Base-by-base conservation (phyloP, 768 basidiomycete species). In the Lactarius indigo region DNA sequence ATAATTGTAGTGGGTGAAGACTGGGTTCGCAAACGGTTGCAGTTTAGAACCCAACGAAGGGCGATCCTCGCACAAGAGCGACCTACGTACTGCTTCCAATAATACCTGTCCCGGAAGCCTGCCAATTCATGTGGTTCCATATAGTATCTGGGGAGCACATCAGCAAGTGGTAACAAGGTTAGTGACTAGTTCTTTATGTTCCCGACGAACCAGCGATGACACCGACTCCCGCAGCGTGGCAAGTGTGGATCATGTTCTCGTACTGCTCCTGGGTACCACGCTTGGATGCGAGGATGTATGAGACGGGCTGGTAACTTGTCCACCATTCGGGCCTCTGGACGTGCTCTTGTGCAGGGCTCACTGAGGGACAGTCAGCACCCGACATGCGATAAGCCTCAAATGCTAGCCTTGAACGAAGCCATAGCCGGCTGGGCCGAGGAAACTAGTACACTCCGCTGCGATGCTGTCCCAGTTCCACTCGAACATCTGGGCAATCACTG, bases 221-320 rank as follows among this genome's bases (percentile, higher is more conserved):
- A 15, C 70, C 66, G 37, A 82, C 80, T 52, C 80, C 79, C 0
- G 77, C 78, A 17, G 65, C 68, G 59, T 80, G 76, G 68, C 81
- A 81, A 12, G 79, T 73, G 9, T 68, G 57, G 52, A 81, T 72
- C 80, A 82, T 81, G 57, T 74, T 75, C 28, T 74, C 67, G 68
- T 74, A 88, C 66, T 88, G 85, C 4, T 73, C 65, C 15, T 85
- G 80, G 68, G 84, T 79, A 5, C 88, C 89, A 1, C 87, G 84
- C 73, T 89, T 90, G 0, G 87, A 88, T 2, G 81, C 85, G 59
- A 89, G 72, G 15, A 65, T 87, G 72, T 89, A 88, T 1, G 87
- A 88, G 0, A 88, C 87, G 8, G 85, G 84, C 69, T 83, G 88
- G 70, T 90, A 89, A 72, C 88, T 87, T 1, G 88, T 89, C 88